Conservation (phyloP, 2,329 filamentous ascomycete species). For the Moelleriella libera region DNA sequence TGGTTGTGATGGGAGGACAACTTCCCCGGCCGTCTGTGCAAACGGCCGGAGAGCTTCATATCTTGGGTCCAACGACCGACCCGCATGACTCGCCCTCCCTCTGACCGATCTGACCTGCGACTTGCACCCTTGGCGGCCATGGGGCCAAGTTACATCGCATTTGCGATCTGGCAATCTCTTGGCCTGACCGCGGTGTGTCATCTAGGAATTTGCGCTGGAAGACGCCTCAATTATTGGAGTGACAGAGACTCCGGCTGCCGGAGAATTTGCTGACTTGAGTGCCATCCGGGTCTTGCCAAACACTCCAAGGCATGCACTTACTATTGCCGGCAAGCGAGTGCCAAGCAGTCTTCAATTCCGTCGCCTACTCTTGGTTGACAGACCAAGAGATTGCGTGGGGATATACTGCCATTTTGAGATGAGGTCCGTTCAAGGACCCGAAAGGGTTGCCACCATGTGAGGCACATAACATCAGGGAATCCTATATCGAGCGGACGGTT, state of each 20-base stretch:
- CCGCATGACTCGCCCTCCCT: conserved; percentile 1
- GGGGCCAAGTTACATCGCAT: background rate
- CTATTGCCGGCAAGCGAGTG: too few relatives aligned
- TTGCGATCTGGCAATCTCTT: background rate
- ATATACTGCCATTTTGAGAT: background rate
- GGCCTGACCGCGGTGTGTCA: too few relatives aligned
- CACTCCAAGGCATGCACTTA: too few relatives aligned
- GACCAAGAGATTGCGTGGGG: background rate
- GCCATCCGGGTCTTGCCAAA: too few relatives aligned
- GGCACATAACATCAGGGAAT: background rate
- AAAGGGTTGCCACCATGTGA: background rate
- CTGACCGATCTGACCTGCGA: background rate
- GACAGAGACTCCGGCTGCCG: too few relatives aligned
- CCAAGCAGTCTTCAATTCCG: too few relatives aligned
- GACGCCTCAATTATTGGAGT: background rate
- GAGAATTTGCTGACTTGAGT: too few relatives aligned
- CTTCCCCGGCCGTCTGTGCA: background rate
- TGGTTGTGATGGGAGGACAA: too few relatives aligned
- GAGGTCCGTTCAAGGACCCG: background rate
- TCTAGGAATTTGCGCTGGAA: background rate
- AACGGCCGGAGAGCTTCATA: background rate
- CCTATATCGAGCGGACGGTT: background rate
- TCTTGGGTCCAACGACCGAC: background rate
- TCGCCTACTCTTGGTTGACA: too few relatives aligned
- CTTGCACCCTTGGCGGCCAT: background rate